Base-by-base conservation (phyloP, 2,329 filamentous ascomycete species). In the Claviceps citrina region DNA sequence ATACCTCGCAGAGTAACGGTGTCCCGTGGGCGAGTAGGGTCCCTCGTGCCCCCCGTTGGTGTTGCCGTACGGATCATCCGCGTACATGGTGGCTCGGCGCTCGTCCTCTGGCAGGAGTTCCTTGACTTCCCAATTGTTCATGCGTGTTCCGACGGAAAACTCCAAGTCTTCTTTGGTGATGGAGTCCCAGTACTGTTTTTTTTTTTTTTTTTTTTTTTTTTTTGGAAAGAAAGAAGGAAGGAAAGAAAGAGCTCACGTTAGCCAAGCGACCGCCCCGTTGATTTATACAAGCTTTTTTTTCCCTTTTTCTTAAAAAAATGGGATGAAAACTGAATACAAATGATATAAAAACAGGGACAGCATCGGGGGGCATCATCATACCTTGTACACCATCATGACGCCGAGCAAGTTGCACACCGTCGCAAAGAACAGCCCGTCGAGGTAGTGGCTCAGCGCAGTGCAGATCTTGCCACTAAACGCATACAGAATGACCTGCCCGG, bases 361-460 rank as follows among this genome's bases (percentile, higher is more conserved):
- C 5, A 22, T 15, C 8, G 12, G 5, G 5, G 27, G 15, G 15
- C 9, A 36, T 42, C 12, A 31, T 52, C 62, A 39, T 62, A 71
- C 85, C 81, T 98, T 98, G 73, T 98, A 98, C 28, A 98, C 79
- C 91, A 96, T 98, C 91, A 98, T 98, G 45, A 98, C 89, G 10
- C 79, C 85, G 32, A 98, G 67, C 33, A 98, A 64, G 56, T 98
- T 98, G 67, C 86, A 91, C 41, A 89, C 78, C 0, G 89, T 95
- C 4, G 86, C 84, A 55, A 98, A 87, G 65, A 96, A 93, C 36
- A 96, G 64, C 0, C 89, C 89, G 54, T 98, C 91, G 36, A 98
- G 64, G 57, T 96, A 98, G 60, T 98, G 91, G 61, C 84, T 78
- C 30, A 87, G 77, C 35, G 76, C 74, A 38, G 80, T 71, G 66